phyloP scores from a whole-genome alignment of 176 grass and related monocot species.

The Oryza brachyantha region DNA sequence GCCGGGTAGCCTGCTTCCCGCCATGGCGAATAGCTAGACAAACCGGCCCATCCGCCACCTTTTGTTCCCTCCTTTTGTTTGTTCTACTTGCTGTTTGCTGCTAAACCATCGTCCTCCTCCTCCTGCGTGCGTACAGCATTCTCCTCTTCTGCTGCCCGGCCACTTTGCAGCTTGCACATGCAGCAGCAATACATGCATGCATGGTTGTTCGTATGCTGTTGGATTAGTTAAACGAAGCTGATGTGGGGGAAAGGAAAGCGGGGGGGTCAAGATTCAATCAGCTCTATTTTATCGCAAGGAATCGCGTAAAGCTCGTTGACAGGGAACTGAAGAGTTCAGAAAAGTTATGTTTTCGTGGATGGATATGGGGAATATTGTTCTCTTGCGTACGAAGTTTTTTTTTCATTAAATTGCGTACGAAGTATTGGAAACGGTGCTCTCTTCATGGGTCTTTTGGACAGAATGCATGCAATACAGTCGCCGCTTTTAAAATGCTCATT shows the following conservation, averaged over 20 bases:
- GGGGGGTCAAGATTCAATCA: background rate
- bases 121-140: background rate
- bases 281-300: background rate
- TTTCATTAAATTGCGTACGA: background rate
- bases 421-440: background rate
- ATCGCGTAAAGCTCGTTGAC: slow-evolving; percentile 3
- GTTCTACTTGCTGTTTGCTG: slow-evolving; percentile 5
- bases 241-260: too few species aligned
- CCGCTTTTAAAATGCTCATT: background rate
- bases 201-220: slow-evolving; percentile 17
- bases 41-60: background rate
- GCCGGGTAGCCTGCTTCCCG: background rate
- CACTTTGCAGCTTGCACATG: slow-evolving; percentile 25
- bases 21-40: background rate
- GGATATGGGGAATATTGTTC: background rate
- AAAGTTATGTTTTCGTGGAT: slow-evolving; percentile 10
- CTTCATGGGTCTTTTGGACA: background rate
- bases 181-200: background rate
- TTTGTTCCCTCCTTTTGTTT: background rate
- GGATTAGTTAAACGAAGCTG: background rate
- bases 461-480: background rate
- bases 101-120: background rate
- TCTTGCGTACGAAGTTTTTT: background rate
- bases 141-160: background rate
- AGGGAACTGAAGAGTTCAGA: background rate